phyloP scores from a whole-genome alignment of 202 grass and related monocot species.

The Dendrocalamus latiflorus region DNA sequence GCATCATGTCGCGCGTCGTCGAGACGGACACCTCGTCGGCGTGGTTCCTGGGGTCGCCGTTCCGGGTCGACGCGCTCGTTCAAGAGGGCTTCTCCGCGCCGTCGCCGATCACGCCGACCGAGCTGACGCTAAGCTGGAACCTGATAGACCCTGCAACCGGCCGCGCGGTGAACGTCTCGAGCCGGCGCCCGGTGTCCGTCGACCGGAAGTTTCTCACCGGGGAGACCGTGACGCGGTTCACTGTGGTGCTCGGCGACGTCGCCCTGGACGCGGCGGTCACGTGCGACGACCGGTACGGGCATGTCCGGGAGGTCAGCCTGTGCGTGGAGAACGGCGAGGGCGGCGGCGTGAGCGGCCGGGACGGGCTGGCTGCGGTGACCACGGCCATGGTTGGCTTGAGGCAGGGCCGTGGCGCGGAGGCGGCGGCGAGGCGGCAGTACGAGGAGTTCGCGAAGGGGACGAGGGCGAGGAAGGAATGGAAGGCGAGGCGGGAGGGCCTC shows the following conservation, averaged over 20 bases:
- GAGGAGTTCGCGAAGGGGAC: slow-evolving; percentile 44
- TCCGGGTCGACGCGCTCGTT: slow-evolving; percentile 62
- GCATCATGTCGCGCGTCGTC: no score
- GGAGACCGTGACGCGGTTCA: no score
- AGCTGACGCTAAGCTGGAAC: no score
- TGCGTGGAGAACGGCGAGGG: slow-evolving; percentile 46
- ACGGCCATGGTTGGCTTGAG: slow-evolving; percentile 31
- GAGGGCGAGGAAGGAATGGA: slow-evolving; percentile 42
- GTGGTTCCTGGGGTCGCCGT: no score
- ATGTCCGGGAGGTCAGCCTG: slow-evolving; percentile 60
- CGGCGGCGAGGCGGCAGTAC: slow-evolving; percentile 16
- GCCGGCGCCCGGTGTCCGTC: no score
- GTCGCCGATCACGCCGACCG: no score
- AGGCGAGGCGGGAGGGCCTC: slow-evolving; percentile 25
- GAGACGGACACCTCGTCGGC: no score
- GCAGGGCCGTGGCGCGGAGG: slow-evolving; percentile 4
- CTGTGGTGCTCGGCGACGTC: no score
- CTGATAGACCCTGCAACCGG: no score
- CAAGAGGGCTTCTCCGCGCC: slow-evolving; percentile 36
- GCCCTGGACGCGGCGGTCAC: slow-evolving; percentile 44
- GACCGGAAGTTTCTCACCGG: no score
- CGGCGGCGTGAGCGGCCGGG: slow-evolving; percentile 37
- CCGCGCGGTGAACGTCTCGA: no score
- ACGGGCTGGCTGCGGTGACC: slow-evolving; percentile 36
- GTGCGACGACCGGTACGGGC: slow-evolving; percentile 41